Base-by-base conservation (phyloP, 805 yeast species). In the Grigorovia humatica region DNA sequence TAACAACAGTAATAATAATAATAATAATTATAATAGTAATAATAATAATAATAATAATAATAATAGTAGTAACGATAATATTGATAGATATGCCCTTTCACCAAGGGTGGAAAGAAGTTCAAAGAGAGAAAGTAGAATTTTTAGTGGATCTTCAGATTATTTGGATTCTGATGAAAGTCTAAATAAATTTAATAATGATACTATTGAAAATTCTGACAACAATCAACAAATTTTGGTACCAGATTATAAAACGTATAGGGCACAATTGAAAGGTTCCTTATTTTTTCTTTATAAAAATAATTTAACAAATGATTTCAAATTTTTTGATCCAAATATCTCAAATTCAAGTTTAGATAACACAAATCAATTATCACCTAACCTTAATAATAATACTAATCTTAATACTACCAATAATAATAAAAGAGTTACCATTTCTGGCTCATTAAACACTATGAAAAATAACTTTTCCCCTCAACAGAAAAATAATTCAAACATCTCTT, bases 191-290 rank as follows among this genome's bases (percentile, higher is more conserved):
- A 45, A 43, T 18, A 35, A 44, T 15, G 12, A 42, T 42, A 48
- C 19, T 17, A 8, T 19, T 8, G 45, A 43, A 18, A 30, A 13
- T 13, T 15, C 17, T 17, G 42, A 48, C 15, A 57, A 52, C 17
- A 40, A 56, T 1, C 47, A 30, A n/a, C 62, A 55, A 46, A 49
- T 57, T 11, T 45, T 57, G 17, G 59, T 64, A 2, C 67, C 67
- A 4, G 68, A 66, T 38, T 67, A 64, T 51, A 60, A 76, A 53
- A 64, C 87, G 35, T 79, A 72, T 52, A 73, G 83, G 48, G 88
- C 85, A 0, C 87, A 82, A 59, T 69, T 89, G 52, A 79, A 75
- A 58, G 96, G 96, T 18, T 79, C 89, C 1, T 71, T 73, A 44
- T 67, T 89, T 49, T 72, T 74, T 50, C 65, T 89, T 17, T 85